phyloP scores from a whole-genome alignment of 164 flowering plant genomes.

The Houttuynia cordata region DNA sequence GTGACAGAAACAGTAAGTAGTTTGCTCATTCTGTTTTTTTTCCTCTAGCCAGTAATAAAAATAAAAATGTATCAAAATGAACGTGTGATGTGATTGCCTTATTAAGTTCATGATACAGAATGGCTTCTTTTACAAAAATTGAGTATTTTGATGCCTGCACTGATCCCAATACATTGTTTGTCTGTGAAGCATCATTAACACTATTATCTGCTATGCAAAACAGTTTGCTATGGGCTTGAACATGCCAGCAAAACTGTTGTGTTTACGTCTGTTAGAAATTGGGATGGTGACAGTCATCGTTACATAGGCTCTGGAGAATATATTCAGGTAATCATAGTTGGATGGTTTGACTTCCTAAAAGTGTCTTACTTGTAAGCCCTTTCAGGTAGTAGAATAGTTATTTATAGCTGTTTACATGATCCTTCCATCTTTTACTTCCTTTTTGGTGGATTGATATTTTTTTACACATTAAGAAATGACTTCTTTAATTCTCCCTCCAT shows the following conservation, averaged over 20 bases:
- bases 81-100: no score
- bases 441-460: background rate
- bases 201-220: background rate
- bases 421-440: background rate
- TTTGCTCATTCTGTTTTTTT: background rate
- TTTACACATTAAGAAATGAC: background rate
- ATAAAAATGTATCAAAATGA: no score
- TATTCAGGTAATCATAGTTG: conserved; percentile 63
- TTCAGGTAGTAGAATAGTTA: background rate
- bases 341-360: no score
- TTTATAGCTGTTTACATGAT: background rate
- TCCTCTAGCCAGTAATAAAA: background rate
- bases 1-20: conserved; percentile 89
- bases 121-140: no score
- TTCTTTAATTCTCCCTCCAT: background rate
- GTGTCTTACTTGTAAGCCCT: no score
- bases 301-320: conserved; percentile 95
- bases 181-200: background rate
- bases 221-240: conserved; percentile 99
- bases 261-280: conserved; percentile 83
- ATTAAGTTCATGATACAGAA: no score
- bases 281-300: conserved; percentile 99
- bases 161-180: background rate
- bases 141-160: background rate
- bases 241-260: conserved; percentile 99